These are phyloP conservation scores for Licmophora abbreviata DNA, from an alignment of 108 stramenopile species.

Conservation along the genomic window DNA sequence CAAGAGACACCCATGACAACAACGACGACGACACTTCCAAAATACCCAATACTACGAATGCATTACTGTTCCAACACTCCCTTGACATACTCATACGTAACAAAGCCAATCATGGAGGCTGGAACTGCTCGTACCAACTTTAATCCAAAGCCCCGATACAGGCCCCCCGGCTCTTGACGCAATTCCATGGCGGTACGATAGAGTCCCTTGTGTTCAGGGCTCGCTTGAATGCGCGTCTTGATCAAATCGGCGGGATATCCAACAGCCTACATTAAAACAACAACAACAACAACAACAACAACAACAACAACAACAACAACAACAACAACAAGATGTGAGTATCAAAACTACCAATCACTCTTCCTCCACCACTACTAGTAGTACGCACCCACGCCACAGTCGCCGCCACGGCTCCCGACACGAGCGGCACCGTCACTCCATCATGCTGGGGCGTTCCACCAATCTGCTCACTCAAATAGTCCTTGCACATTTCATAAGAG, in stretches of 20 bases:
- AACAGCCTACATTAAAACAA: slow-evolving; percentile 23
- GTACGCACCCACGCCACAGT: slow-evolving; percentile 61
- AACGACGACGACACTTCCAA: too few species aligned
- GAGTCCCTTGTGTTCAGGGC: slow-evolving; percentile 25
- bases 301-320: neutral
- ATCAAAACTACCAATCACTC: neutral
- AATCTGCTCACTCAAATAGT: slow-evolving; percentile 5
- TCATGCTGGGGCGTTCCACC: too few species aligned
- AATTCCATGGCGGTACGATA: slow-evolving; percentile 38
- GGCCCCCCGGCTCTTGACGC: slow-evolving; percentile 44
- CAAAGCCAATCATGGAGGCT: slow-evolving; percentile 71
- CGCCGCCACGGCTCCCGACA: slow-evolving; percentile 72
- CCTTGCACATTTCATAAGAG: slow-evolving; percentile 44
- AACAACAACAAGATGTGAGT: too few species aligned
- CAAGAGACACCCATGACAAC: too few species aligned
- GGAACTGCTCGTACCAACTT: slow-evolving; percentile 69
- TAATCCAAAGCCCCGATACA: slow-evolving; percentile 75
- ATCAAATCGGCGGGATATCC: slow-evolving; percentile 82
- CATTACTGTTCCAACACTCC: too few species aligned
- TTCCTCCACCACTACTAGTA: too few species aligned
- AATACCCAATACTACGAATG: too few species aligned
- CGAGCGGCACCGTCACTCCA: slow-evolving; percentile 42
- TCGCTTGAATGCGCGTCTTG: slow-evolving; percentile 78
- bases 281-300: neutral
- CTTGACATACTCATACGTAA: slow-evolving; percentile 58